Evolutionary conservation across 148 eudicot species (phyloP).

Genomic region (Silene uniflora): DNA sequence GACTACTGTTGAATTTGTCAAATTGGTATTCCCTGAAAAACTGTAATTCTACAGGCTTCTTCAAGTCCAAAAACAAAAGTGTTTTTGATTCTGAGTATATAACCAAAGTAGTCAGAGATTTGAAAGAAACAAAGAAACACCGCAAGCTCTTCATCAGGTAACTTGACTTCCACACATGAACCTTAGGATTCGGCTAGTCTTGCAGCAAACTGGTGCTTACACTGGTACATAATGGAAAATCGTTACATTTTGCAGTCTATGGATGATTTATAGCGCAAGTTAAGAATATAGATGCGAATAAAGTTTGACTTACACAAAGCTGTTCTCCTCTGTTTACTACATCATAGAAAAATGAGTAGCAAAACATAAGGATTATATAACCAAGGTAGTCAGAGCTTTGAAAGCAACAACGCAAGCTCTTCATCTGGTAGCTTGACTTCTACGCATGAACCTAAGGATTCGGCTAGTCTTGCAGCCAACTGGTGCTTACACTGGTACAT

Average conservation of each 20-base stretch:
- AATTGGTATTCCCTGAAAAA: not conserved
- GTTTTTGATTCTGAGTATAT: not conserved
- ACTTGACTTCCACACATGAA: constrained; percentile 52
- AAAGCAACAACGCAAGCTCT: constrained; percentile 68
- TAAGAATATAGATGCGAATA: too few relatives aligned
- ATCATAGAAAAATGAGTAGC: too few relatives aligned
- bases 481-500: constrained; percentile 85
- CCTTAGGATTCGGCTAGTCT: constrained; percentile 73
- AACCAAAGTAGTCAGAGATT: constrained; percentile 38
- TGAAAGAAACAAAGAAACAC: constrained; percentile 57
- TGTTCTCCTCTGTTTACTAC: too few relatives aligned
- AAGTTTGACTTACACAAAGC: too few relatives aligned
- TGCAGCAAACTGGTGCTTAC: constrained; percentile 98
- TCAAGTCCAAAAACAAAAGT: not conserved
- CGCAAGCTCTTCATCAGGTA: constrained; percentile 84
- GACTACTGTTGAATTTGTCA: not conserved
- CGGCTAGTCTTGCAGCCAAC: constrained; percentile 89
- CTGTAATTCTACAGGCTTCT: not conserved
- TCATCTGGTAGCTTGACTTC: constrained; percentile 72
- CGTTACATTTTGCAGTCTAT: not conserved
- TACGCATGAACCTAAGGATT: constrained; percentile 55
- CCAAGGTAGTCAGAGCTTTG: constrained; percentile 43
- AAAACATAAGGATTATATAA: too few relatives aligned
- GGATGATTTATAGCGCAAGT: not conserved
- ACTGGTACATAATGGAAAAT: constrained; percentile 36